These are phyloP conservation scores for Tolypocladium guangdongense DNA, from an alignment of 2,329 filamentous ascomycete genomes.

Conservation along the genomic window DNA sequence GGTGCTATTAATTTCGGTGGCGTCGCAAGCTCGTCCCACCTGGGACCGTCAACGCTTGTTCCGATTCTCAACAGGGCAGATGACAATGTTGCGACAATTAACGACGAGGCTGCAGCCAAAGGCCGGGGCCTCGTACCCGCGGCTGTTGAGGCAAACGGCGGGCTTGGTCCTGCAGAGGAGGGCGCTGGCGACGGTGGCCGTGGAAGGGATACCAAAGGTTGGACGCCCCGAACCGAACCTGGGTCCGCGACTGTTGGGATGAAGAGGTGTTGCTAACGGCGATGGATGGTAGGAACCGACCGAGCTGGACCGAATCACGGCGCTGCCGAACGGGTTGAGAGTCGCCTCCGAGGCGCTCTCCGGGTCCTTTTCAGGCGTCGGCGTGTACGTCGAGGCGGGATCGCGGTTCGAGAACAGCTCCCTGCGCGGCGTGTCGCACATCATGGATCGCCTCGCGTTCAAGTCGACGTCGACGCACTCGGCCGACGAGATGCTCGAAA, in stretches of 20 bases:
- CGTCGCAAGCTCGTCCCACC: background rate
- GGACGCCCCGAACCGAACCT: background rate
- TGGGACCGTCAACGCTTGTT: background rate
- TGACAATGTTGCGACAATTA: conserved; percentile 24
- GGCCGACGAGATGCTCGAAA: conserved; percentile 77
- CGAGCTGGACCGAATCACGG: conserved; percentile 80
- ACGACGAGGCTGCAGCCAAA: conserved; percentile 19
- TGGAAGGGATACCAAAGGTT: conserved; percentile 26
- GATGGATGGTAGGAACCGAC: conserved; percentile 49
- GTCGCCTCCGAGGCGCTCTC: conserved; percentile 92
- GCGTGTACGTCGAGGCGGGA: conserved; percentile 90
- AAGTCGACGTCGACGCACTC: conserved; percentile 67
- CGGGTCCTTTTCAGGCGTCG: conserved; percentile 88
- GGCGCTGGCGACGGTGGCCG: conserved; percentile 20
- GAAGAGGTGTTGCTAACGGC: background rate
- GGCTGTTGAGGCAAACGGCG: conserved; percentile 11
- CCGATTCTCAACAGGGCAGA: background rate
- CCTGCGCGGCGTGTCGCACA: conserved; percentile 84
- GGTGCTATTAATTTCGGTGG: background rate
- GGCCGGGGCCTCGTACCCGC: conserved; percentile 13
- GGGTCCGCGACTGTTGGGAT: no score
- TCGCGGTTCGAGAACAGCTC: conserved; percentile 85
- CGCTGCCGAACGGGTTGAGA: conserved; percentile 81
- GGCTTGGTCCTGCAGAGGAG: conserved; percentile 12
- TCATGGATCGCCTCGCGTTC: conserved; percentile 91